Evolutionary conservation across 129 eudicot genomes (phyloP).

Genomic region (Centrapalus pauciflorus): DNA sequence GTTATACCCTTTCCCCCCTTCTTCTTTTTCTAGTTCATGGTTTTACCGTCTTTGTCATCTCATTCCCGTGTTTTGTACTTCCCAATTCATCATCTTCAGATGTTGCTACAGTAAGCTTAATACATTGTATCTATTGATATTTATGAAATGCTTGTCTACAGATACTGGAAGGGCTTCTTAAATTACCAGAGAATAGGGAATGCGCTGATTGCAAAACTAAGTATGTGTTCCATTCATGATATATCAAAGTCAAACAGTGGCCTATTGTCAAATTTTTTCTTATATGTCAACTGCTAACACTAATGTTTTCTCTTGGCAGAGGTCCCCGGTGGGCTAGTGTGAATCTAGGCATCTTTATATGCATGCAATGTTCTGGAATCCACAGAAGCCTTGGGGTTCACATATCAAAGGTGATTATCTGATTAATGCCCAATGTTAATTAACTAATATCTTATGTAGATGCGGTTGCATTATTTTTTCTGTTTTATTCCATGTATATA

Average conservation of each 20-base stretch:
- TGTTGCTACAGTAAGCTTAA: neutral
- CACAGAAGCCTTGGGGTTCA: conserved; percentile 95
- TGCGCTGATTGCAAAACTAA: conserved; percentile 77
- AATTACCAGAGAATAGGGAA: conserved; percentile 73
- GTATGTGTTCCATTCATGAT: conserved; percentile 35
- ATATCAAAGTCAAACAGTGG: neutral
- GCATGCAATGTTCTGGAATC: conserved; percentile 89
- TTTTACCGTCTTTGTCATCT: neutral
- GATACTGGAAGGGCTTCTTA: conserved; percentile 76
- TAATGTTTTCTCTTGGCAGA: conserved; percentile 34
- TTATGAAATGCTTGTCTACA: conserved; percentile 19
- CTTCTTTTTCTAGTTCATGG: neutral
- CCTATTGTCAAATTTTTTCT: neutral
- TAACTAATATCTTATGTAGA: neutral
- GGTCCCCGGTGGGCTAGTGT: conserved; percentile 96
- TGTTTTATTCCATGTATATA: neutral
- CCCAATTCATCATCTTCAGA: neutral
- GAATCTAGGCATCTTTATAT: conserved; percentile 84
- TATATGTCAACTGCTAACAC: conserved; percentile 5
- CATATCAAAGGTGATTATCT: conserved; percentile 63
- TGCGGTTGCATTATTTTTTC: neutral
- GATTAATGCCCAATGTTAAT: neutral
- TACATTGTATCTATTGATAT: neutral
- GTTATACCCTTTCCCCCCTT: neutral
- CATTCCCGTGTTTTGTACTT: neutral